phyloP scores from a whole-genome alignment of 2,329 filamentous ascomycete species.

The Alternaria gaisen region DNA sequence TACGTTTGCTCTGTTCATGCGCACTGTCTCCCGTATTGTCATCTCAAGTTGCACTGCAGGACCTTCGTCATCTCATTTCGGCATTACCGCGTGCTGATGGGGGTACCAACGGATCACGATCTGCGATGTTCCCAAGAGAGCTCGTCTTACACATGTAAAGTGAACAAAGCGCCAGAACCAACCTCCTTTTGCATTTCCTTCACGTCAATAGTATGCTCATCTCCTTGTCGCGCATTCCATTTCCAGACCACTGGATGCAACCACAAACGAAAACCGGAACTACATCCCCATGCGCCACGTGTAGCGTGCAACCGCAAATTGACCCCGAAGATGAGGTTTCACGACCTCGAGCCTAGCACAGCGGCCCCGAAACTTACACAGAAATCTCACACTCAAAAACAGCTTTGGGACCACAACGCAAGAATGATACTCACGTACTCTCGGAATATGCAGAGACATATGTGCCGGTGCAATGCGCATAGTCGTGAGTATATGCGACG shows the following conservation, averaged over 20 bases:
- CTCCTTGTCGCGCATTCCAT: constrained; percentile 25
- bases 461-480: constrained; percentile 1
- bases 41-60: constrained; percentile 16
- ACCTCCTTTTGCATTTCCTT: constrained; percentile 16
- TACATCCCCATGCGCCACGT: constrained; percentile 22
- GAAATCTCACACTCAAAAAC: background rate
- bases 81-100: constrained; percentile 16
- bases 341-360: constrained; percentile 26
- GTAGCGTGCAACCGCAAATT: constrained; percentile 25
- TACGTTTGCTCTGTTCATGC: constrained; percentile 17
- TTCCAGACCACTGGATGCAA: constrained; percentile 27
- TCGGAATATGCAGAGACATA: constrained; percentile 8
- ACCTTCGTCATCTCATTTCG: constrained; percentile 12
- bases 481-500: constrained; percentile 13
- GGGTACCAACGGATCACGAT: constrained; percentile 13
- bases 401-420: background rate
- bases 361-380: constrained; percentile 11
- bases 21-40: constrained; percentile 29
- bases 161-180: constrained; percentile 10
- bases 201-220: constrained; percentile 17
- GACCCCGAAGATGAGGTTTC: constrained; percentile 18
- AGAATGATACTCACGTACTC: constrained; percentile 1
- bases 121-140: constrained; percentile 10
- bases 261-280: constrained; percentile 22
- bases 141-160: constrained; percentile 8